These are phyloP conservation scores for Leptographium procerum DNA, from an alignment of 2,329 filamentous ascomycete species.

Conservation along the genomic window DNA sequence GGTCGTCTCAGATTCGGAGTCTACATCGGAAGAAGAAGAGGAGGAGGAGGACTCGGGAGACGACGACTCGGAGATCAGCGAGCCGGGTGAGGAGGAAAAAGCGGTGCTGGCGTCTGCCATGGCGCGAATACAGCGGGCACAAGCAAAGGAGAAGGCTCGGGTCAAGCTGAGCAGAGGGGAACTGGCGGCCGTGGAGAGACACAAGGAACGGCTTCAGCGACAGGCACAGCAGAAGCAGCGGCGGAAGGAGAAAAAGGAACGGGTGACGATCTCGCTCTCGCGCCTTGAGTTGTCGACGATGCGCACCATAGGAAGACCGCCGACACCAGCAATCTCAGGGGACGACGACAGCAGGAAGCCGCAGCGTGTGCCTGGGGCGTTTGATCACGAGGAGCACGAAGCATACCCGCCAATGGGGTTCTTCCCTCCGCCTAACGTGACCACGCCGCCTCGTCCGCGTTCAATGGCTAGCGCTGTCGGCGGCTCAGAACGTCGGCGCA, in stretches of 20 bases:
- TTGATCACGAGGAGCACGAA: constrained; percentile 23
- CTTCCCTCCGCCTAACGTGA: constrained; percentile 32
- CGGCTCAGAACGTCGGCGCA: constrained; percentile 19
- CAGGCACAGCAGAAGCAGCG: constrained; percentile 21
- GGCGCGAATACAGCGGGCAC: constrained; percentile 67
- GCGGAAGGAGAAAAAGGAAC: constrained; percentile 26
- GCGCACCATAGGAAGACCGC: constrained; percentile 18
- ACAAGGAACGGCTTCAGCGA: constrained; percentile 46
- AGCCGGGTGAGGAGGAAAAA: constrained; percentile 45
- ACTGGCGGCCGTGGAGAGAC: constrained; percentile 65
- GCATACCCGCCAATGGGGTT: constrained; percentile 38
- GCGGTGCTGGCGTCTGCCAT: constrained; percentile 66
- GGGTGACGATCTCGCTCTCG: constrained; percentile 41
- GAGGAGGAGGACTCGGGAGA: constrained; percentile 34
- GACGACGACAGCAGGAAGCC: constrained; percentile 14
- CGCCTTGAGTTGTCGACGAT: constrained; percentile 31
- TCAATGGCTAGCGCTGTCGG: background rate
- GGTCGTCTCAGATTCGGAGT: constrained; percentile 18
- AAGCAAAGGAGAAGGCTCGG: constrained; percentile 63
- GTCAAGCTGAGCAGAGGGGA: constrained; percentile 73
- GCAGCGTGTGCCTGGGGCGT: constrained; percentile 19
- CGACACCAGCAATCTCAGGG: constrained; percentile 16
- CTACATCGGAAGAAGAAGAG: constrained; percentile 31
- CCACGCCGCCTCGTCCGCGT: constrained; percentile 6
- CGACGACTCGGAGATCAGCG: constrained; percentile 31